Conservation (phyloP, 495 filamentous ascomycete genomes). For the Aspergillus coremiiformis region DNA sequence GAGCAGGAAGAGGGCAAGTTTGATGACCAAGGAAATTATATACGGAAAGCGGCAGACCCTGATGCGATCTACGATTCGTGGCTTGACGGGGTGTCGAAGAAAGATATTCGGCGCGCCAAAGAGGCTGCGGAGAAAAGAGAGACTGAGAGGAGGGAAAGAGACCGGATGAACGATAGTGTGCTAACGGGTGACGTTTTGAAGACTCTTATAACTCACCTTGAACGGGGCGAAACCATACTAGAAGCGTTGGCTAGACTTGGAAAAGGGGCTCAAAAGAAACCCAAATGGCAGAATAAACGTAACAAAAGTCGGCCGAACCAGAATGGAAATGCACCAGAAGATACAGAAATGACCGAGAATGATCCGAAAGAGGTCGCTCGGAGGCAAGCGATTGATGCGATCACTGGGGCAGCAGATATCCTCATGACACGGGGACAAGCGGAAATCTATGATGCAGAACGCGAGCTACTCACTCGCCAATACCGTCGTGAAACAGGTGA, state of each 20-base stretch:
- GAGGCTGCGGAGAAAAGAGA: constrained; percentile 86
- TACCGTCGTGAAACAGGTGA: constrained; percentile 86
- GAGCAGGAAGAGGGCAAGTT: constrained; percentile 93
- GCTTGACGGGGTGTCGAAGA: constrained; percentile 87
- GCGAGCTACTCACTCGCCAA: constrained; percentile 77
- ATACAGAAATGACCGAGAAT: constrained; percentile 64
- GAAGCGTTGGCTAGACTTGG: constrained; percentile 82
- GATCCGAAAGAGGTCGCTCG: constrained; percentile 65
- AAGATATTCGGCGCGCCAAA: constrained; percentile 80
- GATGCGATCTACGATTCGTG: constrained; percentile 88
- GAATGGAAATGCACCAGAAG: constrained; percentile 43
- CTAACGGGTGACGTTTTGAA: constrained; percentile 67
- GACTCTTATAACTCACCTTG: constrained; percentile 61
- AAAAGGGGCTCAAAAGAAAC: constrained; percentile 54
- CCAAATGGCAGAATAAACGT: constrained; percentile 54
- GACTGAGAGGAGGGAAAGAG: constrained; percentile 59
- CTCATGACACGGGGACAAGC: constrained; percentile 71
- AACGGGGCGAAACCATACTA: constrained; percentile 78
- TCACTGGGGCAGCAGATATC: constrained; percentile 84
- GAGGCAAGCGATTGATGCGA: constrained; percentile 64
- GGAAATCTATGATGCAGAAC: constrained; percentile 82
- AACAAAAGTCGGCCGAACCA: constrained; percentile 52
- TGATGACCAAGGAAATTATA: constrained; percentile 82
- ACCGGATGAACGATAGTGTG: constrained; percentile 63
- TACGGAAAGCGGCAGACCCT: constrained; percentile 82